A percentile compares a stretch with the other conserved stretches of the same genome.
Conservation (phyloP, 1,284 basidiomycete genomes). For the Schizophyllum commune region DNA sequence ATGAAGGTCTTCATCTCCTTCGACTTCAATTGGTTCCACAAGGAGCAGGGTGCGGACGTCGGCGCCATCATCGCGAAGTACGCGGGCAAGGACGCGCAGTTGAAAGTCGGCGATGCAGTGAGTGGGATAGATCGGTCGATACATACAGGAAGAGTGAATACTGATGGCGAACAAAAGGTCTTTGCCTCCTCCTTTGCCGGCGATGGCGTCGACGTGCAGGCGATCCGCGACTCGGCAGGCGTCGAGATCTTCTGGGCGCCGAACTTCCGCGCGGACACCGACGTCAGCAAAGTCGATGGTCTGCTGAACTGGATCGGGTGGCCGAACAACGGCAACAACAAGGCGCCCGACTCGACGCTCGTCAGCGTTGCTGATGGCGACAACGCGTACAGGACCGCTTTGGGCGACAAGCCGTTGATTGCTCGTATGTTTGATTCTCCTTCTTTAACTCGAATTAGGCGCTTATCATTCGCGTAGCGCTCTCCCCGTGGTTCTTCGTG, state of each 20-base stretch:
- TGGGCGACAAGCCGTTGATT: conserved; percentile 21
- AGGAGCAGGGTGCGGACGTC: conserved; percentile 7
- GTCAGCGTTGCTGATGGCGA: conserved; percentile 22
- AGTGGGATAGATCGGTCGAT: no score
- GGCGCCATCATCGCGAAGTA: conserved; percentile 8
- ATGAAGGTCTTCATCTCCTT: conserved; percentile 36
- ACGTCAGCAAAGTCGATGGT: conserved; percentile 15
- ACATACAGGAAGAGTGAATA: no score
- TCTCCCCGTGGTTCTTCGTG: conserved; percentile 34
- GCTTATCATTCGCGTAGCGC: conserved; percentile 18
- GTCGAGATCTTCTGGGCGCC: conserved; percentile 13
- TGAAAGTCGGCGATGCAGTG: conserved; percentile 7
- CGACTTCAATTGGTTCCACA: conserved; percentile 24
- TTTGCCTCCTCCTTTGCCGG: conserved; percentile 16
- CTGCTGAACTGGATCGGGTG: conserved; percentile 18
- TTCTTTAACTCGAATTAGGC: not conserved
- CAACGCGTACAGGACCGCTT: conserved; percentile 12
- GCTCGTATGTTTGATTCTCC: conserved; percentile 20
- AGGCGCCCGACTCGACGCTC: conserved; percentile 11
- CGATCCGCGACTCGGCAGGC: conserved; percentile 11
- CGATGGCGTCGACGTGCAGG: conserved; percentile 12
- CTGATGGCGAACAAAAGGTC: no score
- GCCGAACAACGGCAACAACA: conserved; percentile 17
- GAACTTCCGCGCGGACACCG: conserved; percentile 14
- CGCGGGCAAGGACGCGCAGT: conserved; percentile 7